Evolutionary conservation across 345 rosid species (phyloP).

Genomic region (Eucalyptus curtisii): DNA sequence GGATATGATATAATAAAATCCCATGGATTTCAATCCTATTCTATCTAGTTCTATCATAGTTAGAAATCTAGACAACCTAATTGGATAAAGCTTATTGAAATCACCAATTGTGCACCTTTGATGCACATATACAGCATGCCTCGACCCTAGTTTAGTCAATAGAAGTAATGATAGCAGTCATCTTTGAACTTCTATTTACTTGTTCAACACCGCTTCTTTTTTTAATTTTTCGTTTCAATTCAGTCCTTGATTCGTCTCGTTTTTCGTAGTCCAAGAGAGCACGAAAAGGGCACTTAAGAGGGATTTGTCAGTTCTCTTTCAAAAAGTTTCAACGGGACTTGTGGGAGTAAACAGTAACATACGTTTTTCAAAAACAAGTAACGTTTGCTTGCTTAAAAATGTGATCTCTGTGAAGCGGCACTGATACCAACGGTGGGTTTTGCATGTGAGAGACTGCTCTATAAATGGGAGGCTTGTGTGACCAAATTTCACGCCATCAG

Average conservation of each 20-base stretch:
- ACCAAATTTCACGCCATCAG: neutral
- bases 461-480: neutral
- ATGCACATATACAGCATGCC: neutral
- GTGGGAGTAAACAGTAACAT: neutral
- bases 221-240: neutral
- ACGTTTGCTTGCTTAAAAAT: neutral
- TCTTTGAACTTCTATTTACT: neutral
- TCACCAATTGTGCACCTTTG: neutral
- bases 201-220: neutral
- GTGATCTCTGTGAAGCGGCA: neutral
- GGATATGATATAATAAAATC: accelerated
- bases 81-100: neutral
- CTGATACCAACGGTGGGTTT: neutral
- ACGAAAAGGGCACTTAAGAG: neutral
- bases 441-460: neutral
- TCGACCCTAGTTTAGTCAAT: neutral
- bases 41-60: accelerated
- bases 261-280: neutral
- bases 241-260: neutral
- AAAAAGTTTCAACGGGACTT: neutral
- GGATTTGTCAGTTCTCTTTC: neutral
- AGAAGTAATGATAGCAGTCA: neutral
- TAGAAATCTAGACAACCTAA: accelerated
- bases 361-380: neutral
- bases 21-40: accelerated